Evolutionary conservation across 495 filamentous ascomycete species (phyloP).

Genomic region (Lepraria neglecta): DNA sequence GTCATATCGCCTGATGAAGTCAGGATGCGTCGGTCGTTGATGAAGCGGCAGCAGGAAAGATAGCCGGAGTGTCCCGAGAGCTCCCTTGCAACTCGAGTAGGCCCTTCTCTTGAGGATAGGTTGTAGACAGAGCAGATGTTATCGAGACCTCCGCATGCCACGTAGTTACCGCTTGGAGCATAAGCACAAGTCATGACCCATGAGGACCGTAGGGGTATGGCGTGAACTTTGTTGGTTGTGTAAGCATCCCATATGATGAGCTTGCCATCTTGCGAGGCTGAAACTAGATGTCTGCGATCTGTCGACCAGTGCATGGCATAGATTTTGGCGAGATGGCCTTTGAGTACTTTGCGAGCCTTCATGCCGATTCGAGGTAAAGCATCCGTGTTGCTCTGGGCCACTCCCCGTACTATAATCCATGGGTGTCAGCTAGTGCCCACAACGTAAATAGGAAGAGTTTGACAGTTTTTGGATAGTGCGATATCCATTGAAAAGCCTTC

Average conservation of each 20-base stretch:
- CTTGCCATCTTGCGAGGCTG: constrained; percentile 97
- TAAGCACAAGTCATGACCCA: constrained; percentile 99
- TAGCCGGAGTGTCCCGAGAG: constrained; percentile 96
- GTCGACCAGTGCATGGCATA: constrained; percentile 99
- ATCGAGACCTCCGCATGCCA: constrained; percentile 95
- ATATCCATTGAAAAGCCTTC: not conserved
- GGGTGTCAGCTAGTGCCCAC: constrained; percentile 19
- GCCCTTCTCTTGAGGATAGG: constrained; percentile 89
- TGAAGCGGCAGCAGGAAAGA: constrained; percentile 96
- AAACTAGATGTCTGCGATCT: constrained; percentile 94
- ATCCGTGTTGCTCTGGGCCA: constrained; percentile 84
- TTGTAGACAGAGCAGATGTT: constrained; percentile 99
- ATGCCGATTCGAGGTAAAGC: constrained; percentile 85
- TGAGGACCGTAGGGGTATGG: constrained; percentile 94
- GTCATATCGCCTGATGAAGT: constrained; percentile 99
- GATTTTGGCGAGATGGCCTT: constrained; percentile 97
- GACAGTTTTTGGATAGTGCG: not conserved
- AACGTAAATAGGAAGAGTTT: constrained; percentile 25
- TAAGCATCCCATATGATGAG: constrained; percentile 99
- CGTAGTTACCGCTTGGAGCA: constrained; percentile 95
- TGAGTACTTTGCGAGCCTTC: constrained; percentile 90
- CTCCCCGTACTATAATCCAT: constrained; percentile 66
- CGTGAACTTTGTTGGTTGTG: constrained; percentile 99
- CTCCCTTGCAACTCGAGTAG: constrained; percentile 92
- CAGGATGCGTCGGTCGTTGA: constrained; percentile 95